These are phyloP conservation scores for Ganoderma sinense DNA, from an alignment of 1,284 basidiomycete genomes.

Conservation along the genomic window DNA sequence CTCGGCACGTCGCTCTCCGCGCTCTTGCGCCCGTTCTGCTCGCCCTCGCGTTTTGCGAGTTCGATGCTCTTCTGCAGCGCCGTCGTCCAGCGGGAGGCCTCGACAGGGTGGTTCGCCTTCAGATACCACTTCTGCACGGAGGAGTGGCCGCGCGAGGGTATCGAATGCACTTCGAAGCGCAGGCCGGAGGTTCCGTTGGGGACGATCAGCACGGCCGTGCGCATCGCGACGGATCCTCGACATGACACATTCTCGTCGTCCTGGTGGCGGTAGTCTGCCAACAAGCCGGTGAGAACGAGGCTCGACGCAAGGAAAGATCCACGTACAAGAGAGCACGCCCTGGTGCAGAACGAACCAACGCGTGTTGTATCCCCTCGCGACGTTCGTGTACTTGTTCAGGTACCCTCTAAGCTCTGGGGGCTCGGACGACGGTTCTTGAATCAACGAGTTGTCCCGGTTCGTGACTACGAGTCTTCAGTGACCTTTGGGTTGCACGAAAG, in stretches of 20 bases:
- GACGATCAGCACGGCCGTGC: constrained; percentile 72
- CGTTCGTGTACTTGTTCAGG: constrained; percentile 90
- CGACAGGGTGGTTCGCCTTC: constrained; percentile 90
- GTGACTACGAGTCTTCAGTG: constrained; percentile 57
- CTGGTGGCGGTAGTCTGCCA: constrained; percentile 87
- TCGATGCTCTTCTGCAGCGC: constrained; percentile 81
- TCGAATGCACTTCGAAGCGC: constrained; percentile 86
- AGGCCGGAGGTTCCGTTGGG: constrained; percentile 63
- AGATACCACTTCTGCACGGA: constrained; percentile 85
- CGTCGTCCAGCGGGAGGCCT: constrained; percentile 89
- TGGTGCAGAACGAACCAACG: constrained; percentile 95
- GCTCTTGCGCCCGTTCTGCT: constrained; percentile 36
- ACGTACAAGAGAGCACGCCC: constrained; percentile 84
- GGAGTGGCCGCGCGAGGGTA: constrained; percentile 54
- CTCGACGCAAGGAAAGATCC: not conserved
- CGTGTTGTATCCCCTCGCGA: constrained; percentile 90
- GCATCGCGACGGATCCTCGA: constrained; percentile 91
- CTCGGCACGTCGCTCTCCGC: constrained; percentile 44
- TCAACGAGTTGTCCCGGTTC: constrained; percentile 78
- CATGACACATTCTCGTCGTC: constrained; percentile 91
- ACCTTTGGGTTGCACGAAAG: not conserved
- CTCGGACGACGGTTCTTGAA: constrained; percentile 55
- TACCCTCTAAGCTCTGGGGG: constrained; percentile 82
- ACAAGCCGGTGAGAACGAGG: not conserved
- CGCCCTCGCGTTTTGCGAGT: constrained; percentile 51